Base-by-base conservation (phyloP, 345 rosid species). In the Lumnitzera littorea region DNA sequence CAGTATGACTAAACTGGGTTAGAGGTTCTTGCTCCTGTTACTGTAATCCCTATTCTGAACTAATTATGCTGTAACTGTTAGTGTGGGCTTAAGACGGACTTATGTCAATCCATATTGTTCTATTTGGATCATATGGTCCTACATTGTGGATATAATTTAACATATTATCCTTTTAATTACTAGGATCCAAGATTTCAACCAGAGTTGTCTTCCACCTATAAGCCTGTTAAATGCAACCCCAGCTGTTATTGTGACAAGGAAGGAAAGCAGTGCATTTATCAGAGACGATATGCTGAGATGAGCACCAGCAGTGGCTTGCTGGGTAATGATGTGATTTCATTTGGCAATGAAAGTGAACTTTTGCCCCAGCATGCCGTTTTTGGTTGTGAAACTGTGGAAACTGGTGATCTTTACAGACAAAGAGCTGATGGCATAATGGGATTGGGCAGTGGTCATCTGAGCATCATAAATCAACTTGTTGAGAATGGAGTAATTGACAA, bases 371-470 rank as follows among this genome's bases (percentile, higher is more conserved):
- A 82, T 67, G 91, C 89, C 70, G 80, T 86, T 48, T 94, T 94
- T 60, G 97, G 99, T 13, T 94, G 97, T 60, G 96, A 94, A 59
- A 90, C 72, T 60, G 65, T 72, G 52, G 96, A 94, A 70, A 90
- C 99, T 0, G 97, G 95, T 60, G 99, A 88, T 61, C 95, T 90
- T 53, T 90, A 84, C 66, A 83, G 81, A 51, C 95, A 94, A 59
- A 87, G 78, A 50, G 96, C 97, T 64, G 97, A 94, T 66, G 97
- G 99, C 2, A 94, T 94, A 65, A 90, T 94, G 67, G 99, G 99
- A 64, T 72, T 94, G 83, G 97, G 97, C 14, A 84, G 87, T 41
- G 99, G 97, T 15, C 85, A 78, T 64, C 82, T 88, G 43, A 90
- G 99, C 66, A 66, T 94, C 62, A 76, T 90, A 55, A 95, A 88